Evolutionary conservation across 805 yeast species (phyloP).

Genomic region (Zygotorulaspora florentina): DNA sequence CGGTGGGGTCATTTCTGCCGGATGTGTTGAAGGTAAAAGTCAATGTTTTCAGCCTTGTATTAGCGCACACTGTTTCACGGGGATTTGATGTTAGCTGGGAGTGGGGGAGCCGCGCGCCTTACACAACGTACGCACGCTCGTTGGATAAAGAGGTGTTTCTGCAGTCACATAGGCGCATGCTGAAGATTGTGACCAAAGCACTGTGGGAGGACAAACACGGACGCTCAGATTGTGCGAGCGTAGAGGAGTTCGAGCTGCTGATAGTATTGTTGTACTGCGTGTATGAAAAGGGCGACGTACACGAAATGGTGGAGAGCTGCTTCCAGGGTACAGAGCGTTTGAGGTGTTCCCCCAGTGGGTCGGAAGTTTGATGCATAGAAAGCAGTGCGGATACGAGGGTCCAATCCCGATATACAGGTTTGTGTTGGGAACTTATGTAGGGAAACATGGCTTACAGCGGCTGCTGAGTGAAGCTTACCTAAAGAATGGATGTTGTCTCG

Average conservation of each 20-base stretch:
- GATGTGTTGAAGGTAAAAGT: not conserved
- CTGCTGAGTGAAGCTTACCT: too few species aligned
- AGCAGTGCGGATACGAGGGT: too few species aligned
- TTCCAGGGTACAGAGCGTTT: too few species aligned
- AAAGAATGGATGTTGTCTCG: too few species aligned
- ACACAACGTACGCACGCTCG: not conserved
- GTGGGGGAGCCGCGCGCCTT: conserved; percentile 1
- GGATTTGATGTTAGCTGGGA: not conserved
- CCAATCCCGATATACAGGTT: too few species aligned
- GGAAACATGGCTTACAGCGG: too few species aligned
- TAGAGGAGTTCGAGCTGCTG: not conserved
- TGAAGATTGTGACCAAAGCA: not conserved
- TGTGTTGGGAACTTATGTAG: too few species aligned
- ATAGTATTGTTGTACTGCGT: conserved; percentile 1
- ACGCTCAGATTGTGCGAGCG: not conserved
- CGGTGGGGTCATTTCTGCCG: conserved; percentile 1
- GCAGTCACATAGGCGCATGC: conserved; percentile 1
- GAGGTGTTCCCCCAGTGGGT: too few species aligned
- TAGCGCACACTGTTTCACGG: not conserved
- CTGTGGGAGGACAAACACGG: not conserved
- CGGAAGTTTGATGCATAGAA: not conserved
- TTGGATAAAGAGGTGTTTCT: conserved; percentile 1
- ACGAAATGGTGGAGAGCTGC: not conserved
- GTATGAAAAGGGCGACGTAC: not conserved
- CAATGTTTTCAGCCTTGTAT: not conserved